These are phyloP conservation scores for Crithidia sp. DNA, from an alignment of 208 protist genomes.

Conservation along the genomic window DNA sequence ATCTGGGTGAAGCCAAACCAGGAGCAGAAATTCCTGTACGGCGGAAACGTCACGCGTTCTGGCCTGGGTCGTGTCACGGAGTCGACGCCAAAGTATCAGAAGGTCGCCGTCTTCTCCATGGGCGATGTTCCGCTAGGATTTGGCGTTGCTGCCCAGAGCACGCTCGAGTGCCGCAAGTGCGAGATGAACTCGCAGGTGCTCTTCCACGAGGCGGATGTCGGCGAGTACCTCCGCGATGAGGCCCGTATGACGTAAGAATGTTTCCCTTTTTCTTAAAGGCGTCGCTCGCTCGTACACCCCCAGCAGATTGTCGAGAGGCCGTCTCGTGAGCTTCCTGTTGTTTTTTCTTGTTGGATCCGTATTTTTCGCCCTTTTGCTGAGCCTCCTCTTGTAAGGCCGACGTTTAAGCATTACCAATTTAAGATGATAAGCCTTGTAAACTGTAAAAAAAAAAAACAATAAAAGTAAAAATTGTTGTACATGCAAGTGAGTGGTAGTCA, in stretches of 20 bases:
- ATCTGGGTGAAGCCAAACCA: slow-evolving; percentile 99
- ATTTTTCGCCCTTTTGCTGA: slow-evolving; percentile 4
- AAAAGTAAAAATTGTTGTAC: too few relatives aligned
- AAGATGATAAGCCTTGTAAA: neutral
- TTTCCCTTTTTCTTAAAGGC: neutral
- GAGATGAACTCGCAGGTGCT: slow-evolving; percentile 96
- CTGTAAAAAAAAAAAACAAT: neutral
- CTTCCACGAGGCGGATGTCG: slow-evolving; percentile 98
- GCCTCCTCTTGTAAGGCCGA: neutral
- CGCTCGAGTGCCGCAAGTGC: slow-evolving; percentile 95
- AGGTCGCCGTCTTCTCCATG: slow-evolving; percentile 98
- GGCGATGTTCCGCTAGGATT: slow-evolving; percentile 97
- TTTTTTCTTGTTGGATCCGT: neutral
- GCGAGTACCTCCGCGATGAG: slow-evolving; percentile 98
- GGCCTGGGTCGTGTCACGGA: slow-evolving; percentile 99
- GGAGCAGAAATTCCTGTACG: slow-evolving; percentile 99
- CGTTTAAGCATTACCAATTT: slow-evolving; percentile 1
- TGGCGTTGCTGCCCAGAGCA: slow-evolving; percentile 96
- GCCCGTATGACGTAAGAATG: slow-evolving; percentile 85
- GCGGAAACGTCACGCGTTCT: slow-evolving; percentile 98
- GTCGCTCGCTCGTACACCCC: too few relatives aligned
- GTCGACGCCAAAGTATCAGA: slow-evolving; percentile 97
- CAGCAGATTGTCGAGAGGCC: too few relatives aligned
- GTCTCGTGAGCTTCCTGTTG: too few relatives aligned
- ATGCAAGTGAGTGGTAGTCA: too few relatives aligned